Base-by-base conservation (phyloP, 805 yeast genomes). In the Kazachstania africana region DNA sequence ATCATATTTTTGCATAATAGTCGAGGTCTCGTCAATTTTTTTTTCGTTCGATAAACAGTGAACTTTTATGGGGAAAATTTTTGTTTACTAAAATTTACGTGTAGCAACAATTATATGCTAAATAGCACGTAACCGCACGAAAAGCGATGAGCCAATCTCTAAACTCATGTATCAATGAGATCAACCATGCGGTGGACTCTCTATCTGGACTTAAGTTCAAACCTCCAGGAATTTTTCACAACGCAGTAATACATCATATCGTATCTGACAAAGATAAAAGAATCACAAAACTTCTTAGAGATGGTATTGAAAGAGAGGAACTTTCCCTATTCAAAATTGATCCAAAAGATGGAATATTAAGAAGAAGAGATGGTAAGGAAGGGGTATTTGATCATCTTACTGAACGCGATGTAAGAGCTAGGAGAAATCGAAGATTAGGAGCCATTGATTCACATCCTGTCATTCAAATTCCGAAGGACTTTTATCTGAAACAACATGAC, bases 201-300 rank as follows among this genome's bases (percentile, higher is more conserved):
- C 47, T 72, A 8, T 51, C 59, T 16, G 48, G 58, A 8, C 59
- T 67, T 3, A 57, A 69, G 33, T 76, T 76, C 49, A 52, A 63
- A 14, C 62, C 66, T 0, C 72, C 80, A 0, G 82, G 83, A 0
- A 66, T 73, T 4, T 77, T 77, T 50, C 71, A 78, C 24, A 77
- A 77, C 44, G 77, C 84, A 2, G 56, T 75, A 12, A 61, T 72
- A 8, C 55, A 63, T 16, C 35, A 36, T 20, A 31, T 39, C 54
- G 60, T 29, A 72, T 74, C 9, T 61, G 63, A 18, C 6, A 30
- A 31, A 16, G 30, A 33, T 8, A 44, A 43, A 13, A 37, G 36
- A 17, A 73, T 75, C 35, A 72, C 76, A 2, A 55, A 63, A 14
- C 54, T 77, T n/a, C 54, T 77, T 14, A 62, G 77, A 41, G 84